Base-by-base conservation (phyloP, 1,284 basidiomycete genomes). In the Melampsora larici-populina region DNA sequence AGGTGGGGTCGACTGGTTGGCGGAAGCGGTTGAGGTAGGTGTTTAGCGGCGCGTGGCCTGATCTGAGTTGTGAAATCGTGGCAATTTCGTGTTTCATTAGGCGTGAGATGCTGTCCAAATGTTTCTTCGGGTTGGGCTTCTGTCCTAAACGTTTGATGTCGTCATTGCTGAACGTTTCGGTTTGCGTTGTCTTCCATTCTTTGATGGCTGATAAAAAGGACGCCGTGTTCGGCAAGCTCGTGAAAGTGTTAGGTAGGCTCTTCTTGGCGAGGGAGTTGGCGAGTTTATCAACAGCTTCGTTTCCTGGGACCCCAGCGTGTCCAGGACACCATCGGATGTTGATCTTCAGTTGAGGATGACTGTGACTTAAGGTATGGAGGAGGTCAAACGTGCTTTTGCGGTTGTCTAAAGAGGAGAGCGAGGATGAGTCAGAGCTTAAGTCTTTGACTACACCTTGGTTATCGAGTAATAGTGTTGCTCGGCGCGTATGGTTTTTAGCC, bases 241-340 rank as follows among this genome's bases (percentile, higher is more conserved):
- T 51, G 1, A 51, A 51, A n/a, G 48, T 51, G 48, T n/a, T 49
- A 21, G 48, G 48, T 11, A 49, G 48, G 11, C 13, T 11, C 48
- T 49, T 49, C 11, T 49, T 49, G 11, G 48, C 48, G 21, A 49
- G 48, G 21, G 13, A 11, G 48, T 66, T 66, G 64, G 64, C 64
- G 13, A 66, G 36, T n/a, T 15, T 17, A 24, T 66, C 64, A 24
- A 66, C 64, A 13, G 7, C 24, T 15, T 66, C 64, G 33, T 66
- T 66, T 40, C 33, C 64, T 33, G 64, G 29, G 17, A 66, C 33
- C 9, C 64, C 64, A 15, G 36, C 26, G 29, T 66, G 64, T 8
- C 64, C 64, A 31, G 64, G 64, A 31, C 64, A 66, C 64, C 64
- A 66, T 24, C 33, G 9, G 33, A 67, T 46, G 11, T 24, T 11